phyloP scores from a whole-genome alignment of 352 stramenopile genomes.

The Phytophthora pini region DNA sequence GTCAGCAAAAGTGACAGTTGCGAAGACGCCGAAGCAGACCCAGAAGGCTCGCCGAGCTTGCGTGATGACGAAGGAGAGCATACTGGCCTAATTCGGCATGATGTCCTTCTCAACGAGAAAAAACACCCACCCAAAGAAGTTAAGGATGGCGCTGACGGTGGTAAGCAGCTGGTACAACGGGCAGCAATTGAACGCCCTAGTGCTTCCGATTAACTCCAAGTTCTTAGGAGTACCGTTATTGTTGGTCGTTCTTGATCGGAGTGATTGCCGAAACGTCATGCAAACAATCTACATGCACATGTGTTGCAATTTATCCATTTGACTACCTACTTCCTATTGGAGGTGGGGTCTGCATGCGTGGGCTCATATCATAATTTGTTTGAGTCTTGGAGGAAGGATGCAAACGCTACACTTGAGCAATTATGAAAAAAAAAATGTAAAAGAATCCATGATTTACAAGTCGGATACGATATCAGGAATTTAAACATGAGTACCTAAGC shows the following conservation, averaged over 20 bases:
- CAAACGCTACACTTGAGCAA: no score
- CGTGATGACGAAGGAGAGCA: constrained; percentile 31
- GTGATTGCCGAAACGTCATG: no score
- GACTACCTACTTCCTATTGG: no score
- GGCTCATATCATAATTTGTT: no score
- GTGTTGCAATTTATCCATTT: background rate
- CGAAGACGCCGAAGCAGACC: constrained; percentile 19
- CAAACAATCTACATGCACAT: background rate
- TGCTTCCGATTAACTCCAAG: constrained; percentile 10
- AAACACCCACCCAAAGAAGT: constrained; percentile 20
- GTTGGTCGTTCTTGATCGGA: no score
- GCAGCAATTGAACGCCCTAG: constrained; percentile 12
- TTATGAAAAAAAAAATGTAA: background rate
- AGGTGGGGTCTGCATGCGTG: no score
- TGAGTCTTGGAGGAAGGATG: no score
- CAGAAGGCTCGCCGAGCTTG: constrained; percentile 12
- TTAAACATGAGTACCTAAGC: constrained; percentile 9
- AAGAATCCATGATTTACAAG: background rate
- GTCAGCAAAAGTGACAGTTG: constrained; percentile 26
- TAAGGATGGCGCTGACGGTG: constrained; percentile 1
- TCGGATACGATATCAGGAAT: no score
- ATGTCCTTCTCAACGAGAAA: constrained; percentile 37
- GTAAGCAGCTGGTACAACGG: constrained; percentile 30
- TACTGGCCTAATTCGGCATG: constrained; percentile 33
- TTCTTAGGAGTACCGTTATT: background rate